Evolutionary conservation across 106 monocot genomes (phyloP).

Genomic region (Dioscorea zingiberensis): DNA sequence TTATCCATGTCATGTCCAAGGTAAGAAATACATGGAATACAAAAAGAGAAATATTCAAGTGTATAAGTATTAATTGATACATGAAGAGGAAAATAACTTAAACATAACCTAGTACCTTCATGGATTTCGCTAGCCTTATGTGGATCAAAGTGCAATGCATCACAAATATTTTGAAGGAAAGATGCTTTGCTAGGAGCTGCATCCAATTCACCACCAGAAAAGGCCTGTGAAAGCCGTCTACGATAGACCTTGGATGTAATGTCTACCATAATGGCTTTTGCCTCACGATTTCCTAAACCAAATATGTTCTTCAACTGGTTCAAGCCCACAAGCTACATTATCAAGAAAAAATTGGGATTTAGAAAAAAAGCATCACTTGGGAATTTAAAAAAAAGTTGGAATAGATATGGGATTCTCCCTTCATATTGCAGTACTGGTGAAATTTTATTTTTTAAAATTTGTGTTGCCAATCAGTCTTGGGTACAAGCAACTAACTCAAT

Average conservation of each 20-base stretch:
- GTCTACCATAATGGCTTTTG: slow-evolving; percentile 76
- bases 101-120: slow-evolving; percentile 54
- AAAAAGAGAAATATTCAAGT: background rate
- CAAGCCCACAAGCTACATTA: slow-evolving; percentile 58
- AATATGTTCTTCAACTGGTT: slow-evolving; percentile 91
- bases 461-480: too few species aligned
- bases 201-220: slow-evolving; percentile 73
- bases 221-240: slow-evolving; percentile 68
- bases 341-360: background rate
- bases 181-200: slow-evolving; percentile 84
- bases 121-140: slow-evolving; percentile 86
- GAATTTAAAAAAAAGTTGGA: too few species aligned
- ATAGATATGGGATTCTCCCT: too few species aligned
- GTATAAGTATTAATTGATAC: background rate
- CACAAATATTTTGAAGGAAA: slow-evolving; percentile 89
- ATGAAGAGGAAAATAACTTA: background rate
- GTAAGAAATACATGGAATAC: background rate
- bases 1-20: too few species aligned
- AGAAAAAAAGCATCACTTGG: background rate
- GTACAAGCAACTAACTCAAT: too few species aligned
- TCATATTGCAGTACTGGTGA: too few species aligned
- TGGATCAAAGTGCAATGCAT: slow-evolving; percentile 85
- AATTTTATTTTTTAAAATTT: too few species aligned
- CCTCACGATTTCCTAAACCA: slow-evolving; percentile 88
- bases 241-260: slow-evolving; percentile 71